A percentile compares a stretch with the other conserved stretches of the same genome.
phyloP scores from a whole-genome alignment of 495 filamentous ascomycete species.

The Aspergillus asperescens region DNA sequence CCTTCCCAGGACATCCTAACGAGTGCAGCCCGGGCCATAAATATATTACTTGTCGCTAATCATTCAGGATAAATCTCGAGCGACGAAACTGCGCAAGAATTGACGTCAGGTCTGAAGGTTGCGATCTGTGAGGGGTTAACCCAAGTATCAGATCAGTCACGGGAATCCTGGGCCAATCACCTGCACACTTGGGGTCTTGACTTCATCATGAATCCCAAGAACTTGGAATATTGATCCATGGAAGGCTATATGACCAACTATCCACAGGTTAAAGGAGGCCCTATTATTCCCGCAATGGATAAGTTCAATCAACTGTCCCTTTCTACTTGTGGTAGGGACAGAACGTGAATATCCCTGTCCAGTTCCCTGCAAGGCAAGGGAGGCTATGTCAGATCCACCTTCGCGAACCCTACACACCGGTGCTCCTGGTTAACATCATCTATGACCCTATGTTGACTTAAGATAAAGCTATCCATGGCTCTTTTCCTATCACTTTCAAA shows the following conservation, averaged over 20 bases:
- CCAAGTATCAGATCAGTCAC: neutral
- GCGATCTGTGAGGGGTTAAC: neutral
- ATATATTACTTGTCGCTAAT: neutral
- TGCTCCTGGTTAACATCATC: no score
- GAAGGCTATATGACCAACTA: neutral
- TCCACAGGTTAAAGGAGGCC: no score
- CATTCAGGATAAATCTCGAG: neutral
- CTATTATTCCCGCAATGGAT: neutral
- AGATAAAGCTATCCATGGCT: no score
- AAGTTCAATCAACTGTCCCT: neutral
- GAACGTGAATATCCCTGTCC: no score
- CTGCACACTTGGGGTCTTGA: neutral
- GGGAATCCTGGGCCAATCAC: neutral
- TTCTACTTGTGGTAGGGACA: neutral
- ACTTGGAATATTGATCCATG: neutral
- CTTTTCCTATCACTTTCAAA: no score
- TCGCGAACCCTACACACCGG: no score
- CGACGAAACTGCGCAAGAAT: neutral
- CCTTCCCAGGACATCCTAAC: conserved; percentile 33
- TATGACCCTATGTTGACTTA: no score
- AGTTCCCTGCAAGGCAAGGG: no score
- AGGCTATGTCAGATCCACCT: no score
- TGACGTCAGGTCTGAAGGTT: neutral
- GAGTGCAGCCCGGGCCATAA: conserved; percentile 27
- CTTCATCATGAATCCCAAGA: no score